A percentile compares a stretch with the other conserved stretches of the same genome.
phyloP scores from a whole-genome alignment of 2,329 filamentous ascomycete species.

The Polytolypa hystricis region DNA sequence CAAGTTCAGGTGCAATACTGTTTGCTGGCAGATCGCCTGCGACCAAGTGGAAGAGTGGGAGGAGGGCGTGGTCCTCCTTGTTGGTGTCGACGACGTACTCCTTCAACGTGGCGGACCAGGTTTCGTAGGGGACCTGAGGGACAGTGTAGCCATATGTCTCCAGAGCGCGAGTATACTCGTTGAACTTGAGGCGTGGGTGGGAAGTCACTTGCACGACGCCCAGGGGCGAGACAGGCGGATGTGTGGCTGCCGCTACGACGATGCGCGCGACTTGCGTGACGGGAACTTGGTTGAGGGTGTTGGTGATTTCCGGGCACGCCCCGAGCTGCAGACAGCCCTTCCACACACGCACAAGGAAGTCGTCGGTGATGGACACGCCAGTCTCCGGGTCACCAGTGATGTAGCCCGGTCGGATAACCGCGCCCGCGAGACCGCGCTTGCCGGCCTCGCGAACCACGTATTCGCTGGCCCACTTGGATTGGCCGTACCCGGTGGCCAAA shows the following conservation, averaged over 20 bases:
- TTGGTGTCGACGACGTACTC: conserved; percentile 54
- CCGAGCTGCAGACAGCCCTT: conserved; percentile 80
- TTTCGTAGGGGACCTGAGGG: conserved; percentile 54
- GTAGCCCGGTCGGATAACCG: conserved; percentile 75
- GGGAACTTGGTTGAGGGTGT: conserved; percentile 82
- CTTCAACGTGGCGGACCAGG: conserved; percentile 59
- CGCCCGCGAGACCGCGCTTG: conserved; percentile 59
- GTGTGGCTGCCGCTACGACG: conserved; percentile 61
- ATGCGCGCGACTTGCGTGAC: conserved; percentile 75
- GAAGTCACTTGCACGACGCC: conserved; percentile 65
- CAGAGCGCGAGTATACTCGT: conserved; percentile 61
- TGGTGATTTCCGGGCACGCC: conserved; percentile 63
- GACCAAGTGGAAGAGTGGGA: conserved; percentile 65
- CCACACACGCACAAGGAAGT: conserved; percentile 76
- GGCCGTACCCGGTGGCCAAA: conserved; percentile 79
- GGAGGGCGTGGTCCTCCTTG: conserved; percentile 58
- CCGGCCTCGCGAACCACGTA: conserved; percentile 69
- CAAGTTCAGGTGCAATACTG: conserved; percentile 61
- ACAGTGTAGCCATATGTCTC: conserved; percentile 62
- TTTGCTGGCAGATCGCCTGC: conserved; percentile 57
- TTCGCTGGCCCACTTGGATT: conserved; percentile 75
- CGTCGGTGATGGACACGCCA: conserved; percentile 70
- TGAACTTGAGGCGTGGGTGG: conserved; percentile 67
- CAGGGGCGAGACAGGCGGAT: conserved; percentile 40
- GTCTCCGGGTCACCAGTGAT: conserved; percentile 61